phyloP scores from a whole-genome alignment of 2,329 filamentous ascomycete species.

The Trichothecium roseum region DNA sequence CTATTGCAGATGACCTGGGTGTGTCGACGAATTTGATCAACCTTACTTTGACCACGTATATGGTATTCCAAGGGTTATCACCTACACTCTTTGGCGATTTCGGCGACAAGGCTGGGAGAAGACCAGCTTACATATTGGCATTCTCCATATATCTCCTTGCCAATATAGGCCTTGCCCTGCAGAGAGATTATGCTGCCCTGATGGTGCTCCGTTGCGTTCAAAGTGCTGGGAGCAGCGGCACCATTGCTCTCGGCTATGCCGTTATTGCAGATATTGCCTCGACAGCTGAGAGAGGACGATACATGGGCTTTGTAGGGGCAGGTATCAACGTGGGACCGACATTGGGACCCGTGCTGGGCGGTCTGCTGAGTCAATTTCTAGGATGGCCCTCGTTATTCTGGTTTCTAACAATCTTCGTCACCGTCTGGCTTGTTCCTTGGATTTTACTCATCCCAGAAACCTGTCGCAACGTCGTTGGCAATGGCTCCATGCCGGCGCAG shows the following conservation, averaged over 20 bases:
- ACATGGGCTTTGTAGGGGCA: conserved; percentile 56
- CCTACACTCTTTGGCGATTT: conserved; percentile 53
- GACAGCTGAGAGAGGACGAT: conserved; percentile 59
- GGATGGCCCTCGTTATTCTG: conserved; percentile 62
- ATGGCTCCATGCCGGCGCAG: conserved; percentile 49
- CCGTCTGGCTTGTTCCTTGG: conserved; percentile 41
- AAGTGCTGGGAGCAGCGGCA: conserved; percentile 54
- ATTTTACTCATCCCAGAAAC: conserved; percentile 49
- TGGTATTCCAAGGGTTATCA: conserved; percentile 53
- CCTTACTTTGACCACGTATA: conserved; percentile 46
- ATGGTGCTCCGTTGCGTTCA: conserved; percentile 53
- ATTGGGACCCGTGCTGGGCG: conserved; percentile 52
- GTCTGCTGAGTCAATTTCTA: conserved; percentile 50
- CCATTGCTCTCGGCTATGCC: conserved; percentile 60
- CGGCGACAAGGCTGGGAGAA: conserved; percentile 47
- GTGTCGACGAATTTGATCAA: conserved; percentile 32
- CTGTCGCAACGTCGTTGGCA: conserved; percentile 47
- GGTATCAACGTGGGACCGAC: conserved; percentile 46
- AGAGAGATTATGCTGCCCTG: conserved; percentile 45
- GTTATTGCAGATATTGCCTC: conserved; percentile 64
- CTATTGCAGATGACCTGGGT: conserved; percentile 26
- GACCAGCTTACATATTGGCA: conserved; percentile 50
- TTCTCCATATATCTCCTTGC: conserved; percentile 47
- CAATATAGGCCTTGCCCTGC: conserved; percentile 49
- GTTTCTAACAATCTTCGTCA: conserved; percentile 50